Base-by-base conservation (phyloP, 192 early-diverging fungal species). In the Pilaira anomala region DNA sequence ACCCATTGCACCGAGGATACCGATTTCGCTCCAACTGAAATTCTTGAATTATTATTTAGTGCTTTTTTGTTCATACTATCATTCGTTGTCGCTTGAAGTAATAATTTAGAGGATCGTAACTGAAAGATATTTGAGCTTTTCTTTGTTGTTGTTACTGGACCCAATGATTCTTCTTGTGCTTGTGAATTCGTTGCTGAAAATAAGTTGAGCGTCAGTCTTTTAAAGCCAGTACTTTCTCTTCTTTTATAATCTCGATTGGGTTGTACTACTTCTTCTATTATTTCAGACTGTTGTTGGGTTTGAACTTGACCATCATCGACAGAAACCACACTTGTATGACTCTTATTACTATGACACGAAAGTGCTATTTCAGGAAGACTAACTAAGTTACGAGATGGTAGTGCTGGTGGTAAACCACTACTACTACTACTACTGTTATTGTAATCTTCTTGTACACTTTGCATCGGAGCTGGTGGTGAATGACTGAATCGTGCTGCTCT, bases 1-100 rank as follows among this genome's bases (percentile, higher is more conserved):
- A 62, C 46, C 60, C 60, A 62, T 2, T 62, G 60, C 12, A 62
- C 28, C 16, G 60, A 62, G 2, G 44, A 49, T 3, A 62, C 60
- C 1, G 60, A 62, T 39, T 36, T 62, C 1, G 30, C 30, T 19
- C 53, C 53, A 19, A 55, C 8, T 11, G 53, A 55, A 14, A 55
- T 14, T 16, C 53, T 14, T 9, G 53, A 21, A 36, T 55, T 8
- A 52, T 26, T 33, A 55, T 9, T 5, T 5, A 36, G 7, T 36
- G 33, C 33, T 9, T 36, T 36, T 36, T 5, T 5, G 11, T 36
- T 5, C 7, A 36, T 9, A 36, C 33, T 36, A 9, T 36, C 33
- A 36, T 36, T 36, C 7, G 33, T 5, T 36, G 33, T 36, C 6
- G 6, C 11, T 9, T 5, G 33, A 9, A 36, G 11, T 9, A 36